A percentile compares a stretch with the other conserved stretches of the same genome.
These are phyloP conservation scores for Aspergillus amoenus DNA, from an alignment of 2,329 filamentous ascomycete genomes.

Conservation along the genomic window DNA sequence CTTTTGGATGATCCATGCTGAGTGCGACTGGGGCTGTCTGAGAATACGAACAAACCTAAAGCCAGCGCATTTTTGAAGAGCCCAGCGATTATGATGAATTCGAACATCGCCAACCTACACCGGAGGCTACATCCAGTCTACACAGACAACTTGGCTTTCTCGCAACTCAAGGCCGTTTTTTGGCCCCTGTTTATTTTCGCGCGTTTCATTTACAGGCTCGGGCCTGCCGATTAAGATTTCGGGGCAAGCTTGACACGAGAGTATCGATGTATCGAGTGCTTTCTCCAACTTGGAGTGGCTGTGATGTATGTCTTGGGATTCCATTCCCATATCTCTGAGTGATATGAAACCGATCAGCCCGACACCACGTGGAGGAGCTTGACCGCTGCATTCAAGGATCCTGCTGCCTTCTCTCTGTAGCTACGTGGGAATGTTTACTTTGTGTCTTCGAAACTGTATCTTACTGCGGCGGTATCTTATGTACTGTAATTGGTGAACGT, in stretches of 20 bases:
- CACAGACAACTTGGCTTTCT: not conserved
- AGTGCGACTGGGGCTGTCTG: not conserved
- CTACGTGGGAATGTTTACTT: too few relatives aligned
- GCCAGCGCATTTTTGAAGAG: not conserved
- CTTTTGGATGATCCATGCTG: conserved; percentile 2
- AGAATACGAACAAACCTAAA: not conserved
- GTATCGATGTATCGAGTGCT: not conserved
- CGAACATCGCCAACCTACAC: not conserved
- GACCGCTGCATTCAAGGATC: conserved; percentile 18
- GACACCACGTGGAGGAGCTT: conserved; percentile 33
- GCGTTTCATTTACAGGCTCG: not conserved
- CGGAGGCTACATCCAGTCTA: not conserved
- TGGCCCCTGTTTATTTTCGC: not conserved
- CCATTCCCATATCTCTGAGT: not conserved
- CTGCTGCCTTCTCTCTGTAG: too few relatives aligned
- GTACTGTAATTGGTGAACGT: conserved; percentile 5
- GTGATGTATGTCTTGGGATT: not conserved
- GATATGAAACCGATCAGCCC: conserved; percentile 23
- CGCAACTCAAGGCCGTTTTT: not conserved
- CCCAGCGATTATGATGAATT: not conserved
- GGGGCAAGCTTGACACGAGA: not conserved
- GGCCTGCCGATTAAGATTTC: not conserved
- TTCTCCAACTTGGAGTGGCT: not conserved
- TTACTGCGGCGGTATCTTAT: not conserved
- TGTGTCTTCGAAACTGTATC: not conserved